Evolutionary conservation across 2,329 filamentous ascomycete genomes (phyloP), one percentile per base, ranked within the genome.

Genomic region (Cadophora malorum): DNA sequence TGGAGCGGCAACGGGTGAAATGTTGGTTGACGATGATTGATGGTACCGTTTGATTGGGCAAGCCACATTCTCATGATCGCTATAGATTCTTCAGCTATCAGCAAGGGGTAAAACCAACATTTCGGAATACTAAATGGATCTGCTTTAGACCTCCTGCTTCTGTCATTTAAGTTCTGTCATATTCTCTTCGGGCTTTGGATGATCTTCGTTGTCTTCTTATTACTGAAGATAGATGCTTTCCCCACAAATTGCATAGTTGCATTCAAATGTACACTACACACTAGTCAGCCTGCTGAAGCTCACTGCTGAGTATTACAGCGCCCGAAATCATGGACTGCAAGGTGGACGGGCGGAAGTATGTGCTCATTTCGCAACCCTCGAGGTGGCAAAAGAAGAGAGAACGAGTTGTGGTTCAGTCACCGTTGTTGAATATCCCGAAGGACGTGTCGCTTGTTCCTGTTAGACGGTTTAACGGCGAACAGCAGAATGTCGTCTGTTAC

Each of bases 331-430:
- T 14, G 53, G 61, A 67, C 16, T 67, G 72, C 66, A 72, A 65
- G 63, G 50, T 74, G 38, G 14, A 58, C 56, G 68, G 71, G 35
- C 73, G 73, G 8, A 69, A 67, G 38, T 76, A 74, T 62, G 66
- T 73, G 31, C 65, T 76, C 16, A 63, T 74, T 28, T 33, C 68
- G 25, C 55, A 66, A 7, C 67, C 73, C n/a, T 69, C 71, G 23
- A 69, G 68, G 56, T 75, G 73, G 72, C 56, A 49, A 1, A 60
- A 67, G 35, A 67, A 53, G 55, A 65, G 70, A 31, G 59, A 68
- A n/a, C 64, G 69, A 58, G 68, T 73, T 19, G 66, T 73, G 6
- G 70, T 75, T 35, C 71, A 74, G 35, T 75, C 71, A 12, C 73
- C 73, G 5, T 64, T 75, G 62, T 55, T 65, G 12, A 38, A 63